These are phyloP conservation scores for Fusarium nisikadoi DNA, from an alignment of 2,329 filamentous ascomycete species.

Conservation along the genomic window DNA sequence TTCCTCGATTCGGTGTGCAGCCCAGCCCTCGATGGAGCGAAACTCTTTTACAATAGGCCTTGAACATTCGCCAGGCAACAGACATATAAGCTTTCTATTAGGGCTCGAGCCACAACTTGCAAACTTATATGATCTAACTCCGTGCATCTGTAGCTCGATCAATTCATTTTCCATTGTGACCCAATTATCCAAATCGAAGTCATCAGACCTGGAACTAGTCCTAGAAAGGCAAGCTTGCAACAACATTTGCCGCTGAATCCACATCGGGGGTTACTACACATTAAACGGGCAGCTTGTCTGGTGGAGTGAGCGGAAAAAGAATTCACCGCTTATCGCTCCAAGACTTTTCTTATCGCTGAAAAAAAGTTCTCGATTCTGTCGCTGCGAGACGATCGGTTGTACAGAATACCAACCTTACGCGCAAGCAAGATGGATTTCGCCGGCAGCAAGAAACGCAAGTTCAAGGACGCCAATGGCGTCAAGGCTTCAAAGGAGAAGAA, in stretches of 20 bases:
- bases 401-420: slow-evolving; percentile 23
- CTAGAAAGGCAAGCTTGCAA: slow-evolving; percentile 20
- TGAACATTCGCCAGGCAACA: not conserved
- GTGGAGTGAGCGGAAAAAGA: slow-evolving; percentile 30
- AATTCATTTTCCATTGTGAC: slow-evolving; percentile 8
- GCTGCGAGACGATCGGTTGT: slow-evolving; percentile 16
- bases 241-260: slow-evolving; percentile 39
- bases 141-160: not conserved
- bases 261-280: slow-evolving; percentile 28
- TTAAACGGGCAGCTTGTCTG: not conserved
- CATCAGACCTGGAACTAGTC: slow-evolving; percentile 19
- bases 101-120: not conserved
- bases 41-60: not conserved
- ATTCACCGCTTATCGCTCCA: slow-evolving; percentile 34
- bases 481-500: slow-evolving; percentile 41
- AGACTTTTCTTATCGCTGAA: slow-evolving; percentile 44
- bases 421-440: slow-evolving; percentile 49
- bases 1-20: not conserved
- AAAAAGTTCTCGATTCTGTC: slow-evolving; percentile 40
- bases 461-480: slow-evolving; percentile 49
- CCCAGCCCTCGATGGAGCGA: not conserved
- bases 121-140: not conserved
- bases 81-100: not conserved
- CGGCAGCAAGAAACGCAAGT: slow-evolving; percentile 58
- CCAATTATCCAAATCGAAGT: not conserved